Conservation (phyloP, 2,329 filamentous ascomycete genomes). For the Xylaria sp. region DNA sequence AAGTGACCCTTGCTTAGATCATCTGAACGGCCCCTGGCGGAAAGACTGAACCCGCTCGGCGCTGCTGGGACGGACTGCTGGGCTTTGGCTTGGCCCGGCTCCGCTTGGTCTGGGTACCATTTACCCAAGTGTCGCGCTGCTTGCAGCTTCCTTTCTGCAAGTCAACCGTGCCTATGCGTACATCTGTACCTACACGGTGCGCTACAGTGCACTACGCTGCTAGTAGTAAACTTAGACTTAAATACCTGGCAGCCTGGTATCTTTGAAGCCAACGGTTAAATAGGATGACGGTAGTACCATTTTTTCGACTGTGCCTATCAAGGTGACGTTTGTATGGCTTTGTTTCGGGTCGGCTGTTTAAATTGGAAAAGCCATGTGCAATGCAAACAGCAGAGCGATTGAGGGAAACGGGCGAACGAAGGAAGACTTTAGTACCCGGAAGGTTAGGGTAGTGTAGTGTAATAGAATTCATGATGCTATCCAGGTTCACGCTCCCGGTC, state of each 20-base stretch:
- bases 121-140: slow-evolving; percentile 5
- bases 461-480: neutral
- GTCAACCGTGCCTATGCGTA: neutral
- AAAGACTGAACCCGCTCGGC: slow-evolving; percentile 16
- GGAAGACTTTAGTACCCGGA: no score
- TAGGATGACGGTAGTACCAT: no score
- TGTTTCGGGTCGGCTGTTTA: neutral
- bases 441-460: no score
- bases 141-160: slow-evolving; percentile 4
- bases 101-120: neutral
- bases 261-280: neutral
- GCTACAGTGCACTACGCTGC: neutral
- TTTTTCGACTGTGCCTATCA: neutral
- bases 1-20: slow-evolving; percentile 30
- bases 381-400: slow-evolving; percentile 7
- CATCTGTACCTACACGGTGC: neutral
- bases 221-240: neutral
- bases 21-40: slow-evolving; percentile 20
- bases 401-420: neutral
- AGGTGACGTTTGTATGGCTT: neutral
- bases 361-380: neutral
- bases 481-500: slow-evolving; percentile 10
- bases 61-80: neutral
- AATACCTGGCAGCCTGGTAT: no score
- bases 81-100: neutral